phyloP scores from a whole-genome alignment of 192 early-diverging fungal genomes.

The Gamsiella multidivaricata region DNA sequence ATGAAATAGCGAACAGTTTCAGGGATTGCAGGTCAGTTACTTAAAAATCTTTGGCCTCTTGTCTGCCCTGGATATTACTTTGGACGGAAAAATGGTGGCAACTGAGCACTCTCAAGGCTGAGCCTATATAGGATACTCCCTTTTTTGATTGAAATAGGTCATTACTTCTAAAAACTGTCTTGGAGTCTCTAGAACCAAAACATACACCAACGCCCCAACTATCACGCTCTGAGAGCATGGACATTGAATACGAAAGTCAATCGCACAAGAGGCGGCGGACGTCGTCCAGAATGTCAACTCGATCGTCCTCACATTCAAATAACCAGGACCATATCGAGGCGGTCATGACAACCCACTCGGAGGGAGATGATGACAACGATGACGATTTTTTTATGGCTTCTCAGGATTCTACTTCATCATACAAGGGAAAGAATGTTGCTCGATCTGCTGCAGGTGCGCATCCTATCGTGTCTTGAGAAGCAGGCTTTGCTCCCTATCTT shows the following conservation, averaged over 20 bases:
- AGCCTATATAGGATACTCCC: background rate
- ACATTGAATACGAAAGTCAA: conserved; percentile 9
- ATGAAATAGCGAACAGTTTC: conserved; percentile 46
- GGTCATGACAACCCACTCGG: conserved; percentile 1
- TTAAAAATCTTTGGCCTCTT: too few species aligned
- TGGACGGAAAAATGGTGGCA: conserved; percentile 38
- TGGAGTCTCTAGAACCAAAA: conserved; percentile 3
- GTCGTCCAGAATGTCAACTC: conserved; percentile 20
- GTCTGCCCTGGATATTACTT: background rate
- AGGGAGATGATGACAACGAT: conserved; percentile 26
- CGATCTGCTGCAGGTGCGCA: conserved; percentile 5
- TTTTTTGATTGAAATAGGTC: conserved; percentile 8
- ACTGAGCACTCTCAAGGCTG: background rate
- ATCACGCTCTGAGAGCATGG: conserved; percentile 23
- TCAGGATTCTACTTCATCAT: background rate
- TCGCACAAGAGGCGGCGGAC: conserved; percentile 42
- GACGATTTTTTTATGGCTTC: conserved; percentile 22
- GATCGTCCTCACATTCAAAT: background rate
- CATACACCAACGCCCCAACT: background rate
- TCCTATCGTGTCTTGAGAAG: too few species aligned
- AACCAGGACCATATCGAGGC: conserved; percentile 1
- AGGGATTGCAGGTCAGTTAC: conserved; percentile 32
- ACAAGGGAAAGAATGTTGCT: conserved; percentile 25
- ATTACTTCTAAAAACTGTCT: conserved; percentile 18
- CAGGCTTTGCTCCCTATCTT: too few species aligned